Evolutionary conservation across 352 stramenopile genomes (phyloP).

Genomic region (Halophytophthora polymorphica): DNA sequence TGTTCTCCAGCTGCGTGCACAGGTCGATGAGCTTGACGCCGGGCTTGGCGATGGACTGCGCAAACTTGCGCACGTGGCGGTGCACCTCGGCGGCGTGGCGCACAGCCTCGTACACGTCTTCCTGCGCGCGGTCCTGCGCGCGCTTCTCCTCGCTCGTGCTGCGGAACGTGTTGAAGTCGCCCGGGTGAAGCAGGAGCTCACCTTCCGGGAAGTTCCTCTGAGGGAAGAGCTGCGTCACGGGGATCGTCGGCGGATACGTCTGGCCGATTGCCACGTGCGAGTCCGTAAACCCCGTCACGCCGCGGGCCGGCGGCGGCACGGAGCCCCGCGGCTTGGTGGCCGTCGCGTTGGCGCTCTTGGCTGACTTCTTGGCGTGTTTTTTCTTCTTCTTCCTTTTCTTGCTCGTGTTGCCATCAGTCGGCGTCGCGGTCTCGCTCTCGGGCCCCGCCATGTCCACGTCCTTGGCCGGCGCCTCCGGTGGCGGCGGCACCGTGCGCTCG

Average conservation of each 20-base stretch:
- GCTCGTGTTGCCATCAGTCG: constrained; percentile 10
- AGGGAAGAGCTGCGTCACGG: constrained; percentile 70
- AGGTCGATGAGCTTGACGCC: constrained; percentile 96
- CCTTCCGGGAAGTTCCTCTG: constrained; percentile 84
- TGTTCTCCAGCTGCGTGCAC: constrained; percentile 95
- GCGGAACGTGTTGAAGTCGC: constrained; percentile 92
- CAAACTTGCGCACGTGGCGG: constrained; percentile 88
- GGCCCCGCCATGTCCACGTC: constrained; percentile 1
- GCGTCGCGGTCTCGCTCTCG: neutral
- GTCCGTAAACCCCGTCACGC: constrained; percentile 90
- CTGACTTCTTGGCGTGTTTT: constrained; percentile 61
- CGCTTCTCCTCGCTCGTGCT: constrained; percentile 84
- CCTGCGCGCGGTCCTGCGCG: constrained; percentile 72
- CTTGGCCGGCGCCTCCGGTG: neutral
- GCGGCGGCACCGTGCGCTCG: neutral
- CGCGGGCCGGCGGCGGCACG: constrained; percentile 61
- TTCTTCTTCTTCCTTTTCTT: constrained; percentile 86
- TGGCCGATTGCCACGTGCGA: constrained; percentile 93
- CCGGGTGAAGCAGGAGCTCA: constrained; percentile 91
- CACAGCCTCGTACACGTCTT: constrained; percentile 66
- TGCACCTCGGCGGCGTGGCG: constrained; percentile 95
- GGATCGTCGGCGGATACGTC: constrained; percentile 95
- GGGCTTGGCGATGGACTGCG: constrained; percentile 95
- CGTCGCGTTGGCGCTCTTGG: constrained; percentile 23
- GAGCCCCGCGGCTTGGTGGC: constrained; percentile 17